Conservation (phyloP, 2,329 filamentous ascomycete genomes). For the Verticillium alfalfae region DNA sequence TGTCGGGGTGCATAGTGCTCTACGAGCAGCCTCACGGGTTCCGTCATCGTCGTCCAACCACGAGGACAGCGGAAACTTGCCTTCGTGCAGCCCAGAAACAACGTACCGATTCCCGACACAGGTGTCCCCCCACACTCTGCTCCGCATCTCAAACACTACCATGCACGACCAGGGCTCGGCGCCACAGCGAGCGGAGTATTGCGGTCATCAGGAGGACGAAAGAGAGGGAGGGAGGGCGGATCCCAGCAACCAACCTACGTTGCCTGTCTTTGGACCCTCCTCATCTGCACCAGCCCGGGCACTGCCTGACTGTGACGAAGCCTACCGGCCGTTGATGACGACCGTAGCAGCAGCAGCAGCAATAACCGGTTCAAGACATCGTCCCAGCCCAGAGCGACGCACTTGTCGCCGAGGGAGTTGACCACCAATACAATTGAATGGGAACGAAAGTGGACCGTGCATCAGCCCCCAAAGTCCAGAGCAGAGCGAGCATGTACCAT, state of each 20-base stretch:
- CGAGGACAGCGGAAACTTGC: not conserved
- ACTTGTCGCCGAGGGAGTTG: not conserved
- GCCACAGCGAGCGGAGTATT: not conserved
- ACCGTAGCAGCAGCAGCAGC: no score
- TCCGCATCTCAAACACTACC: not conserved
- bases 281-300: not conserved
- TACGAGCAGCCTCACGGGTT: not conserved
- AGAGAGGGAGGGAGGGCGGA: not conserved
- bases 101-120: not conserved
- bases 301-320: no score
- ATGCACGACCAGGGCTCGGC: not conserved
- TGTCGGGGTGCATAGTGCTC: not conserved
- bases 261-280: not conserved
- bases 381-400: no score
- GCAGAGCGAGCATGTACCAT: not conserved
- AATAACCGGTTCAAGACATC: no score
- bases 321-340: no score
- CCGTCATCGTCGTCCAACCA: not conserved
- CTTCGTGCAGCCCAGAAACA: not conserved
- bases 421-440: not conserved
- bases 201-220: not conserved
- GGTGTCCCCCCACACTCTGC: not conserved
- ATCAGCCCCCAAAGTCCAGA: not conserved
- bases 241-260: not conserved
- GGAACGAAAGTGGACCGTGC: not conserved